Evolutionary conservation across 2,329 filamentous ascomycete species (phyloP).

Genomic region (Xylariaceae sp.): DNA sequence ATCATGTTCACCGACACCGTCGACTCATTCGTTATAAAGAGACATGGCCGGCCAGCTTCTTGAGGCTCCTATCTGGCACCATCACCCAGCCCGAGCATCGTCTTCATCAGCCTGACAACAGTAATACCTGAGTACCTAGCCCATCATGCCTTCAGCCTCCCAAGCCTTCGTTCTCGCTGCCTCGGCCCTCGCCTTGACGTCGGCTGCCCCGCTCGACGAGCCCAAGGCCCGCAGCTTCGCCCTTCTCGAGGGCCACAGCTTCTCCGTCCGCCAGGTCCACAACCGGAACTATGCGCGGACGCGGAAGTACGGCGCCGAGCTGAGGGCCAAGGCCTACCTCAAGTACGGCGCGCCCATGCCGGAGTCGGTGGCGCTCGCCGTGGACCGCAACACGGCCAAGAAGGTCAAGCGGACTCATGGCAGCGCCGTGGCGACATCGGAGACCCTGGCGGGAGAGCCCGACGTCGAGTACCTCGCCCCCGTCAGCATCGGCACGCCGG

Average conservation of each 20-base stretch:
- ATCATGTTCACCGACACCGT: no score
- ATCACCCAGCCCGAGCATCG: no score
- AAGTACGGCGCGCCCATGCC: slow-evolving; percentile 15
- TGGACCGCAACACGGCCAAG: slow-evolving; percentile 3
- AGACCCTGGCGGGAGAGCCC: slow-evolving; percentile 27
- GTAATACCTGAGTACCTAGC: no score
- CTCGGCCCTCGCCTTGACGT: slow-evolving; percentile 8
- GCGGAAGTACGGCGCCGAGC: slow-evolving; percentile 14
- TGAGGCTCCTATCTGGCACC: no score
- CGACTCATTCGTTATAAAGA: no score
- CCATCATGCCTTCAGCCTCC: slow-evolving; percentile 10
- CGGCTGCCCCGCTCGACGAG: slow-evolving; percentile 8
- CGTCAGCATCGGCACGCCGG: slow-evolving; percentile 57
- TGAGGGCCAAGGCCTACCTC: slow-evolving; percentile 15
- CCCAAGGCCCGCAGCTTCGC: no score
- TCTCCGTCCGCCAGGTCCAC: slow-evolving; percentile 11
- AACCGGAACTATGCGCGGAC: slow-evolving; percentile 11
- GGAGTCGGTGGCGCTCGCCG: slow-evolving; percentile 5
- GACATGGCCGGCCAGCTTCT: no score
- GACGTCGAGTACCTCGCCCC: slow-evolving; percentile 54
- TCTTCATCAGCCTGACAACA: no score
- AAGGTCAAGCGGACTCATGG: slow-evolving; percentile 6
- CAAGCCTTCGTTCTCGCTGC: slow-evolving; percentile 10
- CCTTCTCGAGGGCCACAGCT: slow-evolving; percentile 22
- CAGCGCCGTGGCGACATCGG: slow-evolving; percentile 1